These are phyloP conservation scores for Cucumis cinereus DNA, from an alignment of 306 rosid genomes.

Conservation along the genomic window DNA sequence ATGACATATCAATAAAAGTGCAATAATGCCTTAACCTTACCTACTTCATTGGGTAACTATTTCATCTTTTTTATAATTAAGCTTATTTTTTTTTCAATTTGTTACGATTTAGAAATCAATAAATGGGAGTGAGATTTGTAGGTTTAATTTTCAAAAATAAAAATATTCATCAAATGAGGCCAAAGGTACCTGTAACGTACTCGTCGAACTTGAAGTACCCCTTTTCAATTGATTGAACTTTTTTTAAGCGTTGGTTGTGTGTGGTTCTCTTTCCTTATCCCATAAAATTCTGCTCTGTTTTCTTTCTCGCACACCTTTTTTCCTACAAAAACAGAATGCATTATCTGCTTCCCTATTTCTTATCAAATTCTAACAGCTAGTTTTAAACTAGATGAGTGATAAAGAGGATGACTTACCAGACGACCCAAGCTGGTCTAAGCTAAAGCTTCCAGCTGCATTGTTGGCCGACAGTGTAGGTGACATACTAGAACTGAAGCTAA, in stretches of 20 bases:
- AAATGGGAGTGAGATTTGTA: too few species aligned
- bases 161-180: too few species aligned
- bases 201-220: slow-evolving; percentile 57
- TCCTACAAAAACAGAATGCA: slow-evolving; percentile 30
- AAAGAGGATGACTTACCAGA: slow-evolving; percentile 42
- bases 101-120: too few species aligned
- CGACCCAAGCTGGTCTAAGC: slow-evolving; percentile 47
- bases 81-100: too few species aligned
- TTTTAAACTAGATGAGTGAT: slow-evolving; percentile 34
- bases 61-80: too few species aligned
- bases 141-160: too few species aligned
- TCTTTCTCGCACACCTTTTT: slow-evolving; percentile 6
- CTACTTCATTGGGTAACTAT: too few species aligned
- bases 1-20: too few species aligned
- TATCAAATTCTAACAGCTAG: slow-evolving; percentile 16
- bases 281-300: slow-evolving; percentile 6
- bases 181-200: slow-evolving; percentile 17
- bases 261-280: slow-evolving; percentile 99
- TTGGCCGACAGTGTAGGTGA: slow-evolving; percentile 39
- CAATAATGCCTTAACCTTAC: too few species aligned
- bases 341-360: slow-evolving; percentile 30
- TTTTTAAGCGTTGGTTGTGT: slow-evolving; percentile 50
- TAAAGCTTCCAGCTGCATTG: slow-evolving; percentile 62
- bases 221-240: slow-evolving; percentile 40
- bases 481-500: slow-evolving; percentile 65